Evolutionary conservation across 176 grass and related monocot genomes (phyloP).

Genomic region (Hsuehochloa calcarea): DNA sequence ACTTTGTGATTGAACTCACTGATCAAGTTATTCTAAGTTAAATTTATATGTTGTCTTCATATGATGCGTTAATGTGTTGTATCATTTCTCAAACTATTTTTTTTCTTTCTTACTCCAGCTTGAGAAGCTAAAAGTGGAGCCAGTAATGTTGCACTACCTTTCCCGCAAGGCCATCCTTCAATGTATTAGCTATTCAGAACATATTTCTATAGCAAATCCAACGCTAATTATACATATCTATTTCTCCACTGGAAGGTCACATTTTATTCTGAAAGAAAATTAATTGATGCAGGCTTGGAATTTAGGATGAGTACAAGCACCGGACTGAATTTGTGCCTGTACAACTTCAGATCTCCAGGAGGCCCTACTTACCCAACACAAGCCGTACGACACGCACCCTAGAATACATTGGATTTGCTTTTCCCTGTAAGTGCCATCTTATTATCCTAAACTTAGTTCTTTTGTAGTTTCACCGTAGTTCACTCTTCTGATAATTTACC

Average conservation of each 20-base stretch:
- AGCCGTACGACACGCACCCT: conserved; percentile 73
- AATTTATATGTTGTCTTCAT: not conserved
- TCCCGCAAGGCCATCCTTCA: conserved; percentile 61
- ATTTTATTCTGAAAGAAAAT: conserved; percentile 28
- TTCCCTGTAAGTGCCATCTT: conserved; percentile 66
- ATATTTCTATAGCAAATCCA: conserved; percentile 1
- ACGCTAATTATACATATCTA: not conserved
- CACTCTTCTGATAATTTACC: too few species aligned
- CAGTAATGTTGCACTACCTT: conserved; percentile 90
- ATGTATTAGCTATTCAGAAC: conserved; percentile 47
- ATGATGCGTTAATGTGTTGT: not conserved
- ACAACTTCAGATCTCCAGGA: conserved; percentile 92
- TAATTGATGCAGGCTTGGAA: conserved; percentile 61
- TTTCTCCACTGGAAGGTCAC: conserved; percentile 11
- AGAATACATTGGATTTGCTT: conserved; percentile 83
- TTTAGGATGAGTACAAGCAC: conserved; percentile 89
- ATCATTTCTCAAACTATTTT: not conserved
- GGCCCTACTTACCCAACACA: conserved; percentile 87
- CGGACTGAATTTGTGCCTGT: conserved; percentile 86
- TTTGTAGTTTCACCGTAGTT: not conserved
- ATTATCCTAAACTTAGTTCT: conserved; percentile 1
- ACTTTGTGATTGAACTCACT: conserved; percentile 88
- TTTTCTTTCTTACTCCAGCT: conserved; percentile 54
- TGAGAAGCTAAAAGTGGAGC: conserved; percentile 97
- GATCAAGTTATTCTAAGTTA: conserved; percentile 32